Evolutionary conservation across 305 asterid genomes (phyloP), one percentile per base, ranked within the genome.

Genomic region (Ruellia speciosa): DNA sequence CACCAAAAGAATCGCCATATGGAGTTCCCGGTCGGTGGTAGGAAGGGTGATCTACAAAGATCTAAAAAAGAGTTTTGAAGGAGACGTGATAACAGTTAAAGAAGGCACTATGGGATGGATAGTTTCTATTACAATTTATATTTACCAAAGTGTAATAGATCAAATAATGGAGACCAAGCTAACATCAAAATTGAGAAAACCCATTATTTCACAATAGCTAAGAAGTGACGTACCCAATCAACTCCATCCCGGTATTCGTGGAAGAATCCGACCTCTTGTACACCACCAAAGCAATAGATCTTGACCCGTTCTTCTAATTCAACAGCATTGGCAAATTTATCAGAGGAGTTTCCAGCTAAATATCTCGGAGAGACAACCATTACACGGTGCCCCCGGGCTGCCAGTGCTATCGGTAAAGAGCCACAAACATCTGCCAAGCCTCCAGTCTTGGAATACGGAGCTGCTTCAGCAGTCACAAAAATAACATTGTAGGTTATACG

Each of bases 341-440:
- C 82, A 4, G 84, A 75, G 51, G 76, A 56, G 41, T 76, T 69
- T 56, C 94, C 94, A 39, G 59, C 62, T 70, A 77, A 49, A 75
- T 92, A 92, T 75, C 83, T 79, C 18, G 99, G 99, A 54, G 84
- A 82, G 33, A 92, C 94, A 9, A 88, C 99, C 96, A 92, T 92
- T 52, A 86, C 94, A 9, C 96, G 94, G 65, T 88, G 95, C 9
- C 94, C 96, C 53, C 94, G 82, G 14, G 72, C 73, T 53, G 95
- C 95, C 41, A 92, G 67, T 64, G 99, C 94, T 61, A 84, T 75
- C 48, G 99, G 99, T 66, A 92, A 76, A 49, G 96, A 84, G 45
- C 99, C 99, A 72, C 96, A 92, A 61, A 92, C 99, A 71, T 92
- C 99, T 59, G 94, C 99, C 68, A 92, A 71, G 34, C 99, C 99